These are phyloP conservation scores for Jamesozyma gamospora DNA, from an alignment of 805 yeast species.

Conservation along the genomic window DNA sequence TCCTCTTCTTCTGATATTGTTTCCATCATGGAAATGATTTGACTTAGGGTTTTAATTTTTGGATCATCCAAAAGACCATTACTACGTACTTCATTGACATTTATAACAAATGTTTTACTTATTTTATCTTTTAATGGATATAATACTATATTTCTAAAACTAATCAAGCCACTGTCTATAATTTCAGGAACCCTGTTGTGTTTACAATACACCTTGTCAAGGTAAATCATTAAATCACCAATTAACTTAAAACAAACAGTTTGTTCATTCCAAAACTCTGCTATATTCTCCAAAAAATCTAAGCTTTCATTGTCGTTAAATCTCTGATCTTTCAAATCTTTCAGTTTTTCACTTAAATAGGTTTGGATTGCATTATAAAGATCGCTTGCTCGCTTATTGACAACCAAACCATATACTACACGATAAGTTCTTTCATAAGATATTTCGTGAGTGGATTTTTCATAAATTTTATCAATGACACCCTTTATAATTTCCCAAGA, in stretches of 20 bases:
- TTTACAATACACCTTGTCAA: conserved; percentile 76
- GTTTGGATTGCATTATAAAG: conserved; percentile 8
- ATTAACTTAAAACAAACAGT: conserved; percentile 63
- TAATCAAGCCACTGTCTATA: conserved; percentile 62
- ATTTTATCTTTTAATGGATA: conserved; percentile 40
- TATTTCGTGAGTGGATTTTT: conserved; percentile 58
- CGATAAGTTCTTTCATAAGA: conserved; percentile 79
- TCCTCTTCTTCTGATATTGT: conserved; percentile 41
- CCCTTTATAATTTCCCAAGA: conserved; percentile 56
- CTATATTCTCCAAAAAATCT: conserved; percentile 31
- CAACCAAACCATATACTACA: conserved; percentile 65
- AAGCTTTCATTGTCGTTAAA: conserved; percentile 15
- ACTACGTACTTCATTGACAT: conserved; percentile 22
- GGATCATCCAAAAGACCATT: background rate
- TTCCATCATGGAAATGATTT: conserved; percentile 63
- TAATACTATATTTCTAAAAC: conserved; percentile 55
- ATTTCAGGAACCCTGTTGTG: conserved; percentile 53
- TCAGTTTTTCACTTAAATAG: conserved; percentile 9
- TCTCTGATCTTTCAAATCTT: background rate
- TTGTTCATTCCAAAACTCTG: conserved; percentile 57
- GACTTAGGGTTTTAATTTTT: conserved; percentile 41
- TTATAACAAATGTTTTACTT: conserved; percentile 36
- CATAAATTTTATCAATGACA: conserved; percentile 65
- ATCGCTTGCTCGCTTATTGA: conserved; percentile 24
- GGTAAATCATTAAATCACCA: conserved; percentile 75